Evolutionary conservation across 2,329 filamentous ascomycete species (phyloP).

Genomic region (Botrytis hyacinthi): DNA sequence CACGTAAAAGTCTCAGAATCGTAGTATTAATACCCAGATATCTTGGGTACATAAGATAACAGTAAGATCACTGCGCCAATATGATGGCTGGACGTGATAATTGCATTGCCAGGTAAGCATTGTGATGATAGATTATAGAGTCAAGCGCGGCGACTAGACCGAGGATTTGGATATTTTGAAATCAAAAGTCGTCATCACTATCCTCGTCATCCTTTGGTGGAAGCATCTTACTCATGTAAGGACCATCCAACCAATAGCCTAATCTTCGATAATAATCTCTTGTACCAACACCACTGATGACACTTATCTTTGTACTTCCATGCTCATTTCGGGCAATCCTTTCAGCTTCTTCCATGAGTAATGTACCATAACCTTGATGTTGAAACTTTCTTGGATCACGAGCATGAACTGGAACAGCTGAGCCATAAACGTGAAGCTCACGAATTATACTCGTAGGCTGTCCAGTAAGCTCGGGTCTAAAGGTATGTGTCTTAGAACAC

Average conservation of each 20-base stretch:
- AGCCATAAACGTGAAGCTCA: conserved; percentile 95
- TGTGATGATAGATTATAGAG: background rate
- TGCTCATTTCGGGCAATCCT: conserved; percentile 93
- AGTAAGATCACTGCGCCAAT: background rate
- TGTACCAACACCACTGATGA: conserved; percentile 97
- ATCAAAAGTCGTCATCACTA: conserved; percentile 33
- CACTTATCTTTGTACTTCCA: conserved; percentile 87
- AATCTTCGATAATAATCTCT: conserved; percentile 92
- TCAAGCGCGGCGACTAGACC: background rate
- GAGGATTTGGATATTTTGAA: background rate
- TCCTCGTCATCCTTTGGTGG: conserved; percentile 37
- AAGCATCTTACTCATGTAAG: conserved; percentile 40
- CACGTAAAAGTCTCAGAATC: background rate
- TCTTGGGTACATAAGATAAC: background rate
- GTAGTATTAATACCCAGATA: background rate
- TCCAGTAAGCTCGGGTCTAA: conserved; percentile 77
- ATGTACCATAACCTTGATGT: conserved; percentile 93
- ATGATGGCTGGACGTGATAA: background rate
- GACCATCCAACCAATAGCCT: conserved; percentile 87
- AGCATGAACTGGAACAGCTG: conserved; percentile 94
- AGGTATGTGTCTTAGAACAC: conserved; percentile 89
- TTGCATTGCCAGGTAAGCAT: conserved; percentile 4
- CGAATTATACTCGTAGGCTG: conserved; percentile 91
- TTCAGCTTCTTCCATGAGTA: conserved; percentile 97
- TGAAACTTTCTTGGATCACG: conserved; percentile 96